Evolutionary conservation across 2,329 filamentous ascomycete genomes (phyloP).

Genomic region (Cercospora sesami): DNA sequence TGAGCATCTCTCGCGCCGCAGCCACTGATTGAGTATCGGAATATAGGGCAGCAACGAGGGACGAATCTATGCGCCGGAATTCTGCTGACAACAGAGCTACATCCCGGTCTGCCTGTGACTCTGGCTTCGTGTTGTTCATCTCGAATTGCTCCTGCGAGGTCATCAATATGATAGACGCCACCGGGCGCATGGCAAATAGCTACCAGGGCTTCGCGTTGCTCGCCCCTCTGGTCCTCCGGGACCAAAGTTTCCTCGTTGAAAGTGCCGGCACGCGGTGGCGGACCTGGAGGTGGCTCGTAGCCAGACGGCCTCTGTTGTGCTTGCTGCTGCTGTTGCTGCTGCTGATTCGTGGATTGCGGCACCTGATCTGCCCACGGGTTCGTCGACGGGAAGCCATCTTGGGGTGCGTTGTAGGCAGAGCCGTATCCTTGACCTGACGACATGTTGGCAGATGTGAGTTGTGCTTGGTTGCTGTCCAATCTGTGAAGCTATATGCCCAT

Average conservation of each 20-base stretch:
- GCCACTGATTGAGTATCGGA: slow-evolving; percentile 44
- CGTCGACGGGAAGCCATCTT: slow-evolving; percentile 17
- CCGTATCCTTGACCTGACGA: slow-evolving; percentile 25
- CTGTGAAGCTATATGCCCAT: background rate
- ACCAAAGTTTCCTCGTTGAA: slow-evolving; percentile 42
- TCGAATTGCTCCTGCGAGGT: slow-evolving; percentile 43
- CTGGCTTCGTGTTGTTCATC: slow-evolving; percentile 41
- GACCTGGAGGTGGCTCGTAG: slow-evolving; percentile 22
- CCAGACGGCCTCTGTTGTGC: slow-evolving; percentile 15
- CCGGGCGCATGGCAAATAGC: background rate
- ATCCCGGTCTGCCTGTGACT: slow-evolving; percentile 45
- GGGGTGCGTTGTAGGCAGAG: slow-evolving; percentile 12
- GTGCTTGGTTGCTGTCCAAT: background rate
- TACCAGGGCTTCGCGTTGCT: slow-evolving; percentile 40
- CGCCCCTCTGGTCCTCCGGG: slow-evolving; percentile 41
- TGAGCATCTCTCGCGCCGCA: slow-evolving; percentile 49
- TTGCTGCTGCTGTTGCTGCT: slow-evolving; percentile 15
- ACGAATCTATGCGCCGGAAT: slow-evolving; percentile 48
- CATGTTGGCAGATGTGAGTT: background rate
- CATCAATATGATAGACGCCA: background rate
- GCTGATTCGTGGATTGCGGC: slow-evolving; percentile 9
- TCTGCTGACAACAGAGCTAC: slow-evolving; percentile 46
- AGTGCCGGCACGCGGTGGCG: slow-evolving; percentile 28
- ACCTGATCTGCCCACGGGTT: slow-evolving; percentile 28
- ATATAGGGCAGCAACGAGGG: slow-evolving; percentile 49